These are phyloP conservation scores for Lactuca saligna DNA, from an alignment of 129 eudicot species.

Conservation along the genomic window DNA sequence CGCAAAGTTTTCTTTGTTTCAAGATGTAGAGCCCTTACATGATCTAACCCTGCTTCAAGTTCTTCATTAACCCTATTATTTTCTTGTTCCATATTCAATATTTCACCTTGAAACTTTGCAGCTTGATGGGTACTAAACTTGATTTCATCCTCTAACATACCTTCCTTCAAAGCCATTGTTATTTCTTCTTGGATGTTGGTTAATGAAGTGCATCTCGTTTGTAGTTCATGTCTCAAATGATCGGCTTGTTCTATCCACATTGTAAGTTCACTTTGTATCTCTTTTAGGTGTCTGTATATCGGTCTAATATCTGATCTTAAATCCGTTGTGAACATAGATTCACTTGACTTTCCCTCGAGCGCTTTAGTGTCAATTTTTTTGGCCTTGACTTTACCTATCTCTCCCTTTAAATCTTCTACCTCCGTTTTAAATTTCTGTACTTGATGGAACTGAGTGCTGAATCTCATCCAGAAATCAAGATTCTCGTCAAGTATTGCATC, in stretches of 20 bases:
- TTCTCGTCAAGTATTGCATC: constrained; percentile 78
- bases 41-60: constrained; percentile 62
- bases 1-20: constrained; percentile 50
- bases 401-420: constrained; percentile 54
- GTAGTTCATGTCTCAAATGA: constrained; percentile 57
- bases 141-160: constrained; percentile 68
- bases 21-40: constrained; percentile 36
- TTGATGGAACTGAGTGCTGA: constrained; percentile 68
- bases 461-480: constrained; percentile 81
- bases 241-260: constrained; percentile 69
- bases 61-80: constrained; percentile 77
- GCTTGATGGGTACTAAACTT: constrained; percentile 80
- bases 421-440: constrained; percentile 65
- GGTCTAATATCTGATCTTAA: constrained; percentile 60
- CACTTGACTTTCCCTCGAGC: constrained; percentile 31
- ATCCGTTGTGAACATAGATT: constrained; percentile 33
- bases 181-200: constrained; percentile 70
- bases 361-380: constrained; percentile 27
- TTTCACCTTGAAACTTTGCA: constrained; percentile 86
- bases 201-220: constrained; percentile 48
- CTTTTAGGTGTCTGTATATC: constrained; percentile 65
- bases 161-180: constrained; percentile 55
- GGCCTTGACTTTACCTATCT: constrained; percentile 38
- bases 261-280: constrained; percentile 56
- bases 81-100: constrained; percentile 90